Base-by-base conservation (phyloP, 345 rosid species). In the Rhizophora mangle region DNA sequence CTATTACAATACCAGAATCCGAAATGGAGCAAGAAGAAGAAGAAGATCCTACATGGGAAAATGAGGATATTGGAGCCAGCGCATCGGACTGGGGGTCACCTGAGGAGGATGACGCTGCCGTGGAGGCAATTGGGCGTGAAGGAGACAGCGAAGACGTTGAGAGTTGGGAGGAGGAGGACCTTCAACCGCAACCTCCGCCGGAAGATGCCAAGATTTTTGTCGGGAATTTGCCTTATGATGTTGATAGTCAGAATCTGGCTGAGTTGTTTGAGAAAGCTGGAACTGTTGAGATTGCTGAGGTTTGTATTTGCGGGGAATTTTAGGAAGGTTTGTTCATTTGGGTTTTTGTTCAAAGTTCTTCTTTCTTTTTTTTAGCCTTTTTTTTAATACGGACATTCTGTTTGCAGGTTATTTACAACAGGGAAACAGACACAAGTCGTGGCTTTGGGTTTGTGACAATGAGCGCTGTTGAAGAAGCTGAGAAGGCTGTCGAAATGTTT, bases 361-460 rank as follows among this genome's bases (percentile, higher is more conserved):
- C 21, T 26, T 56, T 32, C 52, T 9, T 69, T 43, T 43, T 43
- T 43, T 11, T 43, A 24, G 13, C 8, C 16, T 43, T 39, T 39
- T 39, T 39, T 39, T 39, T 11, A 39, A 43, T 11, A 11, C 4
- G 5, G 15, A 13, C 49, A 11, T 43, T 61, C 8, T 64, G 72
- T 51, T 68, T 76, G 71, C 78, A 94, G 98, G 93, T 94, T 74
- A 86, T 91, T 43, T 89, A 88, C 80, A 87, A 94, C 69, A 85
- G 87, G 72, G 91, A 89, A 60, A 94, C 87, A n/a, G 93, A 89
- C 65, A 85, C 78, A 73, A 94, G 98, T 59, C 89, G 98, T 49
- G 98, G 98, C 26, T 94, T 94, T 57, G 97, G 98, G 58, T 94
- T 94, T 34, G 96, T 94, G 78, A 88, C 92, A 1, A 89, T 94